Base-by-base conservation (phyloP, 306 rosid genomes). In the Cicer arietinum region DNA sequence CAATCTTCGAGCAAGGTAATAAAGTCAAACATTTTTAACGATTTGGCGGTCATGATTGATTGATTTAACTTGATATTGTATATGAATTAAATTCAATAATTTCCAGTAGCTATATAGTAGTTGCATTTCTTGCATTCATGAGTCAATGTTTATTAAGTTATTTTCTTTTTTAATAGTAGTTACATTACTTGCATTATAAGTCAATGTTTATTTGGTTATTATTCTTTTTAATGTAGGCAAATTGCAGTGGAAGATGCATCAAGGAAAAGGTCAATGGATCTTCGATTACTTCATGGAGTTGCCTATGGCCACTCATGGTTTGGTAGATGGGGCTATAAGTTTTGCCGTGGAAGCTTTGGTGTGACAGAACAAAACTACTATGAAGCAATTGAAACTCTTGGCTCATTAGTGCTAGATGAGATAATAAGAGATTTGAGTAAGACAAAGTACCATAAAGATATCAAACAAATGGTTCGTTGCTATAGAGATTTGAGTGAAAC, bases 251-350 rank as follows among this genome's bases (percentile, higher is more conserved):
- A 88, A 74, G 98, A 94, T 85, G 18, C 74, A 10, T 87, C 94
- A 11, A 83, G 86, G 86, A 94, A 94, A 71, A 80, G 92, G 43
- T 74, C 83, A 0, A 91, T 94, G 97, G 94, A 91, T 71, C 96
- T 94, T 52, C 89, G 98, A 44, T 79, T 93, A 22, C 90, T 93
- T 17, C 90, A 93, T 67, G 98, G 98, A 53, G 90, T 93, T 40
- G 96, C 98, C 10, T 91, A 93, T 67, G 89, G 89, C 6, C 96
- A 93, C 78, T 85, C 94, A 12, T 93, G 98, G 98, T 93, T 93
- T 35, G 97, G 97, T 16, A 83, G 97, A 67, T 94, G 98, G 98
- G 96, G 91, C 1, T 94, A 94, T 71, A 80, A 69, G 44, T 91
- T 94, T 52, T 81, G 82, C 60, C 92, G 87, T 5, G 97, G 97